These are phyloP conservation scores for Hemisphaericaspora subhashii DNA, from an alignment of 1,139 yeast species.

Conservation along the genomic window DNA sequence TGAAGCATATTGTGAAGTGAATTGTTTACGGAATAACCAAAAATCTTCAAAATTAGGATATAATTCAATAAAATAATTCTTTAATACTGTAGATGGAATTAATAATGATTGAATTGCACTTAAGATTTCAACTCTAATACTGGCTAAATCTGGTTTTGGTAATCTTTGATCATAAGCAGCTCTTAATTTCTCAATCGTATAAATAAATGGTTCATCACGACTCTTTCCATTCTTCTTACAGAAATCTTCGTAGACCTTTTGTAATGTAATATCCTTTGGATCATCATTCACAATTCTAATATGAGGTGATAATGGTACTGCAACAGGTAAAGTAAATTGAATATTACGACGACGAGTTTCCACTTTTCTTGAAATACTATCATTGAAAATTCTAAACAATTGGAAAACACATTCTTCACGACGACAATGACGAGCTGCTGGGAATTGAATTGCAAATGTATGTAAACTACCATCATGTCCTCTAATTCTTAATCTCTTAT, in stretches of 20 bases:
- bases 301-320: constrained; percentile 93
- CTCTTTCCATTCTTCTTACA: constrained; percentile 74
- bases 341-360: constrained; percentile 86
- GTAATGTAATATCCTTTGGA: constrained; percentile 74
- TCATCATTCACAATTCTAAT: constrained; percentile 89
- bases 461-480: constrained; percentile 94
- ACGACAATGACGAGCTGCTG: constrained; percentile 96
- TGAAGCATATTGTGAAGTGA: constrained; percentile 94
- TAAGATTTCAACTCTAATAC: constrained; percentile 86
- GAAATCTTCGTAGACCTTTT: constrained; percentile 83
- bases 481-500: constrained; percentile 82
- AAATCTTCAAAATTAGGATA: constrained; percentile 87
- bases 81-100: constrained; percentile 83
- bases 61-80: constrained; percentile 60
- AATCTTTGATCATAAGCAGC: constrained; percentile 92
- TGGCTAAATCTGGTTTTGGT: constrained; percentile 89
- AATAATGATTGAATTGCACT: constrained; percentile 84
- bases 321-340: constrained; percentile 84
- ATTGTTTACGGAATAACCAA: constrained; percentile 96
- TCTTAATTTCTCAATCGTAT: constrained; percentile 80
- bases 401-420: constrained; percentile 95
- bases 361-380: constrained; percentile 74
- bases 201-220: constrained; percentile 88
- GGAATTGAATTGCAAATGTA: constrained; percentile 94
- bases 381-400: constrained; percentile 83